A percentile compares a stretch with the other conserved stretches of the same genome.
phyloP scores from a whole-genome alignment of 169 alveolate species.

The Plasmodium coatneyi region DNA sequence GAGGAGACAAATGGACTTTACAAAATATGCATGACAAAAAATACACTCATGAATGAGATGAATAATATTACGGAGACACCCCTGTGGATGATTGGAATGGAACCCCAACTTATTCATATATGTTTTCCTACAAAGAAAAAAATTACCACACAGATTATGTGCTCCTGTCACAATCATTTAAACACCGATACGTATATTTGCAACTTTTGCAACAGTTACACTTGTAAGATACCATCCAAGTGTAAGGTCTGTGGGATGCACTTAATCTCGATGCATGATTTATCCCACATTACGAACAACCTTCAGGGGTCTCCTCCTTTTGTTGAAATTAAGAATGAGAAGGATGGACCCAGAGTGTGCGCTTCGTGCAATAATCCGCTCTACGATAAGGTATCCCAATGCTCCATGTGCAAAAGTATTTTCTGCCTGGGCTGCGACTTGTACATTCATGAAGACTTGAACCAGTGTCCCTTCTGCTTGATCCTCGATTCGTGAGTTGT shows the following conservation, averaged over 20 bases:
- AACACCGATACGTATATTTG: slow-evolving; percentile 81
- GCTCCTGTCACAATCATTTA: slow-evolving; percentile 80
- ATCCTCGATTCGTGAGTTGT: neutral
- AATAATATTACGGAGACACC: slow-evolving; percentile 58
- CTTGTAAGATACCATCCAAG: slow-evolving; percentile 84
- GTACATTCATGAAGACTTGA: slow-evolving; percentile 82
- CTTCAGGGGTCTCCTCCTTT: slow-evolving; percentile 63
- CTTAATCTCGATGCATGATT: slow-evolving; percentile 54
- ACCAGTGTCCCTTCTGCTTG: slow-evolving; percentile 84
- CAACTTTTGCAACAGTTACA: slow-evolving; percentile 82
- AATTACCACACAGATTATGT: slow-evolving; percentile 82
- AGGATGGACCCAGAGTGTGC: slow-evolving; percentile 34
- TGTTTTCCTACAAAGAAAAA: slow-evolving; percentile 83
- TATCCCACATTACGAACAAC: slow-evolving; percentile 38
- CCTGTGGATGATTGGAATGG: slow-evolving; percentile 84
- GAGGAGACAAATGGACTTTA: slow-evolving; percentile 68
- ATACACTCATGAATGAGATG: slow-evolving; percentile 33
- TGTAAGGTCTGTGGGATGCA: slow-evolving; percentile 79
- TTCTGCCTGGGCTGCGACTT: slow-evolving; percentile 79
- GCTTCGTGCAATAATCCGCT: slow-evolving; percentile 74
- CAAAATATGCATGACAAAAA: slow-evolving; percentile 53
- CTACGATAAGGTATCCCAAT: slow-evolving; percentile 70
- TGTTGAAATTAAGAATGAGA: slow-evolving; percentile 61
- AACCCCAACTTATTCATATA: slow-evolving; percentile 82
- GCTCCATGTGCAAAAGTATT: slow-evolving; percentile 76